Conservation (phyloP, 1,284 basidiomycete species). For the Rhodotorula sp. region DNA sequence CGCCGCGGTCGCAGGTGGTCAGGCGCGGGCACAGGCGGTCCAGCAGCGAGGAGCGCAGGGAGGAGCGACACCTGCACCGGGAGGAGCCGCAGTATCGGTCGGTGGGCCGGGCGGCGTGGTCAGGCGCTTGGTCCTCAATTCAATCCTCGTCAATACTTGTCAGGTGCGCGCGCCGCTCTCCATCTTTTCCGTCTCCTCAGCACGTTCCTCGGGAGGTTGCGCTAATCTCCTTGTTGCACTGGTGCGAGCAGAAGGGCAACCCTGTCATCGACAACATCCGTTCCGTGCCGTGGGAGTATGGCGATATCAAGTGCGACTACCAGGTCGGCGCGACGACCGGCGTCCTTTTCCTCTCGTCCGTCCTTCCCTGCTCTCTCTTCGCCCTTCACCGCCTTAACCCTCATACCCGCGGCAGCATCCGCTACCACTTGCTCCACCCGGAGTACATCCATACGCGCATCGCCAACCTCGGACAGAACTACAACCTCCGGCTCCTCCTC, state of each 20-base stretch:
- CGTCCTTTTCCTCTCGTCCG: conserved; percentile 84
- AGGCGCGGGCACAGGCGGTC: not conserved
- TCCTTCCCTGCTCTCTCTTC: not conserved
- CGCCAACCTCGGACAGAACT: conserved; percentile 76
- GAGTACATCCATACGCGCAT: conserved; percentile 94
- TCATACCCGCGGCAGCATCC: conserved; percentile 61
- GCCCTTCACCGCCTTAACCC: not conserved
- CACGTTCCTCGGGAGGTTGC: too few relatives aligned
- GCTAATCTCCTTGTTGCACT: too few relatives aligned
- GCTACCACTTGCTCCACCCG: conserved; percentile 94
- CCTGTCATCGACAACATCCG: conserved; percentile 80
- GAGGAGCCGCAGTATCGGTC: not conserved
- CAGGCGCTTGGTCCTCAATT: conserved; percentile 37
- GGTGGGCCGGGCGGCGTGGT: conserved; percentile 32
- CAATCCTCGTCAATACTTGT: conserved; percentile 70
- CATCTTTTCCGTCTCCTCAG: conserved; percentile 4
- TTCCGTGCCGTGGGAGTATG: conserved; percentile 90
- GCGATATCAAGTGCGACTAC: conserved; percentile 90
- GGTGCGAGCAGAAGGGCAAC: conserved; percentile 70
- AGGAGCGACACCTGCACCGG: not conserved
- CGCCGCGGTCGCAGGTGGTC: not conserved
- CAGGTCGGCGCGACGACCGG: conserved; percentile 94
- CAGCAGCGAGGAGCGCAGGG: not conserved
- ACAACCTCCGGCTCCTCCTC: conserved; percentile 82
- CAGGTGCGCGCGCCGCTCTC: conserved; percentile 56